Conservation (phyloP, 208 protist species). For the Trypanosomatidae sp. region DNA sequence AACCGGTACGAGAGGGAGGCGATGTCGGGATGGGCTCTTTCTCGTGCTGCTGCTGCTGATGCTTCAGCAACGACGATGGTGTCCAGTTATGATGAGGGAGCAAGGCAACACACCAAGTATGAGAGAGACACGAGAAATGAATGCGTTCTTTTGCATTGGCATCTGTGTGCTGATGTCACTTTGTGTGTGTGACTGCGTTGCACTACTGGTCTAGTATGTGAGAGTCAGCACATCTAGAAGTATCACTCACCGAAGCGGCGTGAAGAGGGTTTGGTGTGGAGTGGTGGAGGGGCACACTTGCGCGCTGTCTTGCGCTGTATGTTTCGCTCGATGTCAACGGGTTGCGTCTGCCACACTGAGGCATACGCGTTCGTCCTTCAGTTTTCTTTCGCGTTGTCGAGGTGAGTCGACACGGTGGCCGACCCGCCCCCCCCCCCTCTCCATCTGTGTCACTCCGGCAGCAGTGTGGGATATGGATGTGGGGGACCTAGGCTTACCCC, state of each 20-base stretch:
- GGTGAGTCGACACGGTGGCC: neutral
- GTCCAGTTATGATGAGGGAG: neutral
- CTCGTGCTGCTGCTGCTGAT: neutral
- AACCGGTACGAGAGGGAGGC: neutral
- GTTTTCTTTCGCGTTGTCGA: neutral
- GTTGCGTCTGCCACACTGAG: neutral
- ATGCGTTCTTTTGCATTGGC: neutral
- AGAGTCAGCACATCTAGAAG: neutral
- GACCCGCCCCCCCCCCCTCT: neutral
- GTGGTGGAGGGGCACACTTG: neutral
- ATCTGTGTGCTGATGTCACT: neutral
- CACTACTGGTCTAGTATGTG: neutral
- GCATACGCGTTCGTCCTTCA: neutral
- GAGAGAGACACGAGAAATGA: neutral
- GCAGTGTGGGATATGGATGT: neutral
- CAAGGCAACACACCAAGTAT: neutral
- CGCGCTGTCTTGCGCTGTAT: neutral
- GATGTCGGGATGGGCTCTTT: neutral
- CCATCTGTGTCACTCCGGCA: neutral
- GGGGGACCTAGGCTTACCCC: neutral
- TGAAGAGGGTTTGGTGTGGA: neutral
- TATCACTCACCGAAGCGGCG: neutral
- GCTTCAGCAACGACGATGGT: neutral
- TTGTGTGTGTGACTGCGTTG: neutral
- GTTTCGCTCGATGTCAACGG: neutral